Evolutionary conservation across 139 green algal genomes (phyloP), one percentile per base, ranked within the genome.

Genomic region (Chlorella sp.): DNA sequence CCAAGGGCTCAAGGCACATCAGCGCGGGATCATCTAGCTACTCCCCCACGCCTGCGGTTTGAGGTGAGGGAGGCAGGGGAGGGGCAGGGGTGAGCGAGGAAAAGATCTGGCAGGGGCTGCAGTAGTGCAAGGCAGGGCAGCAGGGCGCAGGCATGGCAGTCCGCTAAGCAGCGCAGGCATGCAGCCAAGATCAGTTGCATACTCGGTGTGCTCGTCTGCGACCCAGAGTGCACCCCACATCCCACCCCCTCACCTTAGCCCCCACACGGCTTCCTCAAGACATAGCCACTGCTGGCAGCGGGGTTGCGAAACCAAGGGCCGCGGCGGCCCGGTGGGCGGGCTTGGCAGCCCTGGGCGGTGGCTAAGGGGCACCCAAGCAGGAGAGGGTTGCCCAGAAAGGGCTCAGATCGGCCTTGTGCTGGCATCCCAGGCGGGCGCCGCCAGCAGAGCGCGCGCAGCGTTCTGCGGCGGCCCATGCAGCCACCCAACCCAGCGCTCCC

Each of bases 321-420:
- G 11, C 38, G 21, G 4, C 38, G 38, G 73, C 21, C 38, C 64
- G 47, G 30, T 44, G 44, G 47, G 11, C 18, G 73, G 73, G 28
- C 32, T 26, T 30, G 73, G 71, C 71, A 28, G 73, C 47, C 73
- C 51, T 30, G 26, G 44, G 28, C 47, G 30, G 55, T 34, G 55
- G 74, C 74, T 51, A 41, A 47, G 39, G 26, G 39, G 39, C 70
- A 32, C 26, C 34, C 32, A 2, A 23, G 17, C n/a, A 38, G 32
- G 21, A 17, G 36, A 32, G 6, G 62, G 71, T 38, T 64, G 60
- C 71, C 71, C n/a, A 69, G 5, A 16, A 38, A 81, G 36, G 25
- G 38, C 36, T 82, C 76, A 82, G 76, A 39, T 57, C 76, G 76
- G 76, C 76, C 76, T 82, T 82, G 36, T 82, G 51, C 30, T 82